Evolutionary conservation across 2,329 filamentous ascomycete genomes (phyloP).

Genomic region (Aspergillus neotritici): DNA sequence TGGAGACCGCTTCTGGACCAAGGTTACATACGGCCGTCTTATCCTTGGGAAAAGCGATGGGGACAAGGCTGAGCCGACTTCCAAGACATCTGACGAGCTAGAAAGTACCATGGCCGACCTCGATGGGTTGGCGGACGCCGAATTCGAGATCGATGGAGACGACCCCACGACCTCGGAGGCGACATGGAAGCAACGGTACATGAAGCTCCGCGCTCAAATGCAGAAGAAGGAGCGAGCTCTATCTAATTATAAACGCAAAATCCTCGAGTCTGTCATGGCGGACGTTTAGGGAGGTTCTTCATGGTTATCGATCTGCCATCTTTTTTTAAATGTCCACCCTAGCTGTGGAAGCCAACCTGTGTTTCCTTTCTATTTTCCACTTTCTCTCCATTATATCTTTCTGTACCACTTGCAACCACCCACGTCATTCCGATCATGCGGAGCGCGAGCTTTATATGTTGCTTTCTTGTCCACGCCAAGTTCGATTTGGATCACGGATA

Average conservation of each 20-base stretch:
- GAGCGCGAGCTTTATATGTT: not conserved
- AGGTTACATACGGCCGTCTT: conserved; percentile 19
- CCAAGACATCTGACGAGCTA: conserved; percentile 7
- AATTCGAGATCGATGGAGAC: conserved; percentile 23
- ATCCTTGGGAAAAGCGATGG: conserved; percentile 5
- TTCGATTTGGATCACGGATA: conserved; percentile 13
- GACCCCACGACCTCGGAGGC: conserved; percentile 20
- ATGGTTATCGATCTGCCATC: not conserved
- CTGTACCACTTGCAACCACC: too few relatives aligned
- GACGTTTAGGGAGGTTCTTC: conserved; percentile 24
- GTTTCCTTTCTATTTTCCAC: not conserved
- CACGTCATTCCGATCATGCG: too few relatives aligned
- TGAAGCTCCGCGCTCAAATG: conserved; percentile 34
- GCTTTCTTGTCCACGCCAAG: not conserved
- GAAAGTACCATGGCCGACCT: conserved; percentile 14
- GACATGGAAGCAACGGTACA: conserved; percentile 38
- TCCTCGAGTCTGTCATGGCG: conserved; percentile 41
- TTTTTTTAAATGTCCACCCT: not conserved
- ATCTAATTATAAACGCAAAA: conserved; percentile 38
- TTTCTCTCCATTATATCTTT: too few relatives aligned
- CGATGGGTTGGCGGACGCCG: conserved; percentile 22
- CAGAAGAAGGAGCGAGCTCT: conserved; percentile 35
- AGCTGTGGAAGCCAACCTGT: not conserved
- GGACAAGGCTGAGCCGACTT: conserved; percentile 7
- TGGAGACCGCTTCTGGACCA: conserved; percentile 21